Base-by-base conservation (phyloP, 2,329 filamentous ascomycete genomes). In the Hypocrella siamensis region DNA sequence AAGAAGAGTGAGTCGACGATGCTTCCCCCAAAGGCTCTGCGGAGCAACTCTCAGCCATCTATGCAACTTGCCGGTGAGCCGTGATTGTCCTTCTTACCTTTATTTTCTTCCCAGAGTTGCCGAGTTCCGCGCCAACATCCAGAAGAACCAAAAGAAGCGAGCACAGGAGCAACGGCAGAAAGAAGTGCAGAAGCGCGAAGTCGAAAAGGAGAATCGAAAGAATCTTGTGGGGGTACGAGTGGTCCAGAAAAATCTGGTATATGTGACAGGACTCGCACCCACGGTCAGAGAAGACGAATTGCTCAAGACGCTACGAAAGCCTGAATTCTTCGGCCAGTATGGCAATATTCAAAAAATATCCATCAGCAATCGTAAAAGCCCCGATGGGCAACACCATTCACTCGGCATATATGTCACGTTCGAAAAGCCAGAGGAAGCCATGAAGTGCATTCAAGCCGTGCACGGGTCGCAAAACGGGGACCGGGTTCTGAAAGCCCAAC, bases 351-450 rank as follows among this genome's bases (percentile, higher is more conserved):
- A 93, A 50, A 98, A 98, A 56, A 96, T 98, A 35, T 93, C 93
- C 33, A 93, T 98, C 42, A 96, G 86, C 64, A 94, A 93, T 54
- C 75, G 85, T 26, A 93, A 93, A 54, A 83, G 68, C 37, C 68
- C 72, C 19, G 71, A 77, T 46, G 70, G 70, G 19, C 68, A 88
- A 39, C 81, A 84, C 42, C 81, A 90, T 45, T 92, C 86, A 0
- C 78, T 98, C 5, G 90, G 90, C 29, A 88, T 98, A 31, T 98
- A 98, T 49, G 90, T 98, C n/a, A 98, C 90, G 0, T 98, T 94
- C 52, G 80, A 90, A 43, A 78, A 73, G 40, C 93, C 93, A 51
- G 75, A 84, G 41, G 90, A 96, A 56, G 90, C 90, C 12, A 79
- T 79, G 26, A 75, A 71, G 24, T 98, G 90, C 53, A 98, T 98